These are phyloP conservation scores for Neodidymelliopsis sp. DNA, from an alignment of 2,329 filamentous ascomycete genomes.

Conservation along the genomic window DNA sequence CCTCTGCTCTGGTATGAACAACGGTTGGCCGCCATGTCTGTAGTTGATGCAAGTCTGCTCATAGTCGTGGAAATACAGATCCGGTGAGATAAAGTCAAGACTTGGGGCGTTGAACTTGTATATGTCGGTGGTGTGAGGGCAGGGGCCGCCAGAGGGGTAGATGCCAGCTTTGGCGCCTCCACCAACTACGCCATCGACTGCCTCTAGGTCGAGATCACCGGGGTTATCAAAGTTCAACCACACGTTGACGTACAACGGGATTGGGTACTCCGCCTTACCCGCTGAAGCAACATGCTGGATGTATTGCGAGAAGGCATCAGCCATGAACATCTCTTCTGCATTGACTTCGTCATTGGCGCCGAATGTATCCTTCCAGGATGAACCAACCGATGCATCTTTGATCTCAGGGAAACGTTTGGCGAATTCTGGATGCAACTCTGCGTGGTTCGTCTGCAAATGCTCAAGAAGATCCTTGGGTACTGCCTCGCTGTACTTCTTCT, in stretches of 20 bases:
- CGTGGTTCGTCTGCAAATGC: conserved; percentile 32
- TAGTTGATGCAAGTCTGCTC: conserved; percentile 55
- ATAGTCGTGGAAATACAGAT: conserved; percentile 60
- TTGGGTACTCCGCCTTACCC: conserved; percentile 51
- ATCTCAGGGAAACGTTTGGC: conserved; percentile 34
- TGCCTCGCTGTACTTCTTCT: conserved; percentile 51
- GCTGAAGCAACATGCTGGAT: conserved; percentile 52
- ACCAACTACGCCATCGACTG: conserved; percentile 51
- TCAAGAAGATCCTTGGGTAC: conserved; percentile 49
- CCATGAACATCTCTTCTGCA: conserved; percentile 59
- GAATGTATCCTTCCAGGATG: conserved; percentile 52
- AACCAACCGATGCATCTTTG: conserved; percentile 17
- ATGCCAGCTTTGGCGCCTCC: conserved; percentile 55
- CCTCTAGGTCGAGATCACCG: conserved; percentile 35
- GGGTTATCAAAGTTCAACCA: conserved; percentile 53
- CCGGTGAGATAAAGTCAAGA: conserved; percentile 58
- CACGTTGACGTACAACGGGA: conserved; percentile 57
- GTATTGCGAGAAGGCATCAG: conserved; percentile 54
- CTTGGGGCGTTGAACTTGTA: conserved; percentile 53
- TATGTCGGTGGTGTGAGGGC: conserved; percentile 54
- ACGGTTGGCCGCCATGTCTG: conserved; percentile 52
- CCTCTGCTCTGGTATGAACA: conserved; percentile 63
- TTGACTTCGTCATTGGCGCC: conserved; percentile 45
- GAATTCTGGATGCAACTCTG: conserved; percentile 36
- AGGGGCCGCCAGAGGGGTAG: conserved; percentile 59